A percentile compares a stretch with the other conserved stretches of the same genome.
These are phyloP conservation scores for Terfezia boudieri DNA, from an alignment of 495 filamentous ascomycete genomes.

Conservation along the genomic window DNA sequence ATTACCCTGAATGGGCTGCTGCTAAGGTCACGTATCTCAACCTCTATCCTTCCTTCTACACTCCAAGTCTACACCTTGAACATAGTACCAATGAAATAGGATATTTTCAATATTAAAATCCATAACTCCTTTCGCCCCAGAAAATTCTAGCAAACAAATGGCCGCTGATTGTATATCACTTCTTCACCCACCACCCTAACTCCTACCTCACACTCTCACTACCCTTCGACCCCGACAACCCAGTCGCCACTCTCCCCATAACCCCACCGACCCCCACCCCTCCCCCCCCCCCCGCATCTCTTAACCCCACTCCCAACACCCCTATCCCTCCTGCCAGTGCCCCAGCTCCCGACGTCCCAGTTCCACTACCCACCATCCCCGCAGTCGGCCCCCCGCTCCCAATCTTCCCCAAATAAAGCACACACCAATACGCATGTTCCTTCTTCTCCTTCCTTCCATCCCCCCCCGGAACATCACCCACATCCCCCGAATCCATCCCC, in stretches of 20 bases:
- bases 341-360: slow-evolving; percentile 1
- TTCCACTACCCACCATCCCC: neutral
- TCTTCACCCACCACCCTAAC: neutral
- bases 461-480: slow-evolving; percentile 8
- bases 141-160: neutral
- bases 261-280: slow-evolving; percentile 3
- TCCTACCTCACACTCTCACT: neutral
- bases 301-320: slow-evolving; percentile 5
- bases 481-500: slow-evolving; percentile 36
- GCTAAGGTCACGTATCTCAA: too few relatives aligned
- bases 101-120: too few relatives aligned
- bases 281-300: slow-evolving; percentile 1
- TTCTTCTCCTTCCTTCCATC: slow-evolving; percentile 35
- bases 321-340: neutral
- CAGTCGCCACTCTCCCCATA: slow-evolving; percentile 3
- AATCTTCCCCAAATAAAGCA: slow-evolving; percentile 69
- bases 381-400: slow-evolving; percentile 10
- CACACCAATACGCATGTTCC: slow-evolving; percentile 89
- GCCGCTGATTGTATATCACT: neutral
- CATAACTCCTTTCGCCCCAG: too few relatives aligned
- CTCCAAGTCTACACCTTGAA: too few relatives aligned
- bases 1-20: too few relatives aligned
- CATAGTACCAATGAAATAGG: too few relatives aligned
- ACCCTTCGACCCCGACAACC: neutral
- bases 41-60: too few relatives aligned